A percentile compares a stretch with the other conserved stretches of the same genome.
phyloP scores from a whole-genome alignment of 768 basidiomycete genomes.

The Exsudoporus frostii region DNA sequence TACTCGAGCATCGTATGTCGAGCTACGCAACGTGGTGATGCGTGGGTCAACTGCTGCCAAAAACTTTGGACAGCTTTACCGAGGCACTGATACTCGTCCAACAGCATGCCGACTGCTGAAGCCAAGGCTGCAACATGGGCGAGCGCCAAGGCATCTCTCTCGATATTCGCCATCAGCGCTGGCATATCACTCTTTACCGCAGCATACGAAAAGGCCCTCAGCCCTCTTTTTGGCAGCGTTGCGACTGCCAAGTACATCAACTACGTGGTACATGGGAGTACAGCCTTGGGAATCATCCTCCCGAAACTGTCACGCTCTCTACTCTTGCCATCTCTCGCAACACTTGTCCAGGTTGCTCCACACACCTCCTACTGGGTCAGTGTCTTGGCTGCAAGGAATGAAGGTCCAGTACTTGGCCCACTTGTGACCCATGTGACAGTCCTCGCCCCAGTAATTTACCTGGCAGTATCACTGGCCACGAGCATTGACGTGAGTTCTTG shows the following conservation, averaged over 20 bases:
- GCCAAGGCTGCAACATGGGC: conserved; percentile 7
- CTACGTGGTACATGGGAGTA: conserved; percentile 37
- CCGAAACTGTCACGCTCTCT: conserved; percentile 27
- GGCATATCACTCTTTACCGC: conserved; percentile 56
- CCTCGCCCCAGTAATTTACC: conserved; percentile 53
- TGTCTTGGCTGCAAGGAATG: conserved; percentile 52
- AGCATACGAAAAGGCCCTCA: conserved; percentile 59
- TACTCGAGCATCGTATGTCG: not conserved
- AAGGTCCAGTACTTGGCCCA: conserved; percentile 54
- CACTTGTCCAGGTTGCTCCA: conserved; percentile 47
- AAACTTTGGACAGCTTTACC: not conserved
- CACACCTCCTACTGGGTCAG: conserved; percentile 67
- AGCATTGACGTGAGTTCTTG: conserved; percentile 37
- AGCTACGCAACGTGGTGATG: not conserved
- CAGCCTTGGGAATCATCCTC: conserved; percentile 33
- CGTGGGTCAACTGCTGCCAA: not conserved
- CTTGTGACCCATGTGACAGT: conserved; percentile 54
- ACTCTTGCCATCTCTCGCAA: conserved; percentile 34
- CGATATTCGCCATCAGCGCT: conserved; percentile 27
- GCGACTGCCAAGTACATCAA: conserved; percentile 51
- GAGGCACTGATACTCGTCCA: not conserved
- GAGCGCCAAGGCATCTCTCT: conserved; percentile 17
- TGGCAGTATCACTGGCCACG: conserved; percentile 47
- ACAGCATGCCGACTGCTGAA: conserved; percentile 6
- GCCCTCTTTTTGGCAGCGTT: conserved; percentile 64